Base-by-base conservation (phyloP, 768 basidiomycete species). In the Pholiota conissans region DNA sequence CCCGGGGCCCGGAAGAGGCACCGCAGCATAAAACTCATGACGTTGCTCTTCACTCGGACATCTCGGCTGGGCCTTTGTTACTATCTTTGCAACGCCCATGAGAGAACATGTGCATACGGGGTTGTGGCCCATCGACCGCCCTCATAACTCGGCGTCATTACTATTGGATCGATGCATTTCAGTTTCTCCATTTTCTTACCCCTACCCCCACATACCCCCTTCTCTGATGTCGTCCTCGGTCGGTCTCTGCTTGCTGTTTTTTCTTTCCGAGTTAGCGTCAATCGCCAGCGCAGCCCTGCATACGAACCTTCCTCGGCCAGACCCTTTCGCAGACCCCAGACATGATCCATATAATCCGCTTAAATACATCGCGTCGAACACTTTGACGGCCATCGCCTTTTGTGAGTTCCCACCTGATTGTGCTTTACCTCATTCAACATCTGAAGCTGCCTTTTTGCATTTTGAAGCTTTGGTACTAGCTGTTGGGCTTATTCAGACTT, bases 301-400 rank as follows among this genome's bases (percentile, higher is more conserved):
- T 28, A 57, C 62, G 13, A 59, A 50, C 39, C 45, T 63, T 24
- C 65, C 51, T 29, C 69, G 28, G 66, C 73, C 72, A 11, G 68
- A 83, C 61, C 79, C 80, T 20, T 81, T 75, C 32, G 82, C 64
- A 79, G 85, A 61, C 34, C 61, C 61, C 49, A 51, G 29, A 18
- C 49, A 61, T 55, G 61, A 61, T 60, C 77, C 72, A 0, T 76
- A 76, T 64, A 85, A 86, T 58, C 78, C 79, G 3, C 67, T 86
- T 18, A 74, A 72, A 56, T 86, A 85, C 63, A 86, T 86, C 49
- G 73, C 81, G 3, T 81, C 76, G 34, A 81, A 86, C 65, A 70
- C 75, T 3, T 64, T 82, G 34, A 84, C 84, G 0, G 78, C 65
- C 3, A 68, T 86, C 50, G 78, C 84, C 7, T 58, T 77, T 24